A percentile compares a stretch with the other conserved stretches of the same genome.
phyloP scores from a whole-genome alignment of 305 asterid species.

The Stenogyne calaminthoides region DNA sequence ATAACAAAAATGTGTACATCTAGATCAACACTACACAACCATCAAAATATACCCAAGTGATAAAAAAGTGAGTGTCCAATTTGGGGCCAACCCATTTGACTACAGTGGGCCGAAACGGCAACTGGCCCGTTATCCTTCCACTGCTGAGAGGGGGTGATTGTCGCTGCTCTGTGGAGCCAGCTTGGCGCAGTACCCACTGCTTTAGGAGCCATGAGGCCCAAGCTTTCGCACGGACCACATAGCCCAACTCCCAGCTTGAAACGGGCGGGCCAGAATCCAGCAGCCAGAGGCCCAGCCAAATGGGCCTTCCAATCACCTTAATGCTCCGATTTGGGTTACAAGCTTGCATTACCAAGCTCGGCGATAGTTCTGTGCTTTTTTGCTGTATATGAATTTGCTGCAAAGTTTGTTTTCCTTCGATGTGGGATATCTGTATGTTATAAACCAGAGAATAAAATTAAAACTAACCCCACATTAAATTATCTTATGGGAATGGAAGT shows the following conservation, averaged over 20 bases:
- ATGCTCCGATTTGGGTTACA: slow-evolving; percentile 30
- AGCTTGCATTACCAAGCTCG: slow-evolving; percentile 21
- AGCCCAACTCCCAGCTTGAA: not conserved
- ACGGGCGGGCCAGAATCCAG: not conserved
- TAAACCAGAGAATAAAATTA: not conserved
- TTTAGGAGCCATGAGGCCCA: not conserved
- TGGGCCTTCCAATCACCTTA: slow-evolving; percentile 20
- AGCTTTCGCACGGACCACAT: not conserved
- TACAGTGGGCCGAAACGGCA: too few relatives aligned
- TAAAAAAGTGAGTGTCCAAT: too few relatives aligned
- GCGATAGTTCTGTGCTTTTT: not conserved
- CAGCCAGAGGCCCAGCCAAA: not conserved
- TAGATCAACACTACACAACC: too few relatives aligned
- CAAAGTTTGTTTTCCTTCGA: not conserved
- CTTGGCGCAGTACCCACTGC: not conserved
- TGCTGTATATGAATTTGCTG: not conserved
- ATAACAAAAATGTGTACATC: too few relatives aligned
- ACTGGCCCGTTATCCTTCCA: too few relatives aligned
- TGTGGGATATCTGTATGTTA: not conserved
- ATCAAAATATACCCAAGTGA: too few relatives aligned
- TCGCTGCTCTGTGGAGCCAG: too few relatives aligned
- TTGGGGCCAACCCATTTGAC: too few relatives aligned
- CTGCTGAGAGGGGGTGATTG: not conserved
- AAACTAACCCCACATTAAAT: not conserved
- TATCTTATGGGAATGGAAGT: too few relatives aligned